Percentiles rank a stretch among this genome's conserved stretches.
These are phyloP conservation scores for Candida glucosophila DNA, from an alignment of 1,139 yeast species.

Conservation along the genomic window DNA sequence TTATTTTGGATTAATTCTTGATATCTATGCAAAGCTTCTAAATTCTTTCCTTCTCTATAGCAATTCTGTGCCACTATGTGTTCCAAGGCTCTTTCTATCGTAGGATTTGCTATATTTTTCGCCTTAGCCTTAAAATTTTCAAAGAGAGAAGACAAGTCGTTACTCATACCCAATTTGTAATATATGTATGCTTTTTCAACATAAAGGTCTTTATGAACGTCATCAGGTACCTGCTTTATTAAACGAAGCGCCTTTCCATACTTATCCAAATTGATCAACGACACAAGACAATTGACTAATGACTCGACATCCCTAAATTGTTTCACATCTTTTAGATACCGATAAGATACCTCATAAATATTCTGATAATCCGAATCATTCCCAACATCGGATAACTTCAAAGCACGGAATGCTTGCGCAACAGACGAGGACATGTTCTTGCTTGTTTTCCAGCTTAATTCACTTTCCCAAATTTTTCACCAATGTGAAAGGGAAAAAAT, in stretches of 20 bases:
- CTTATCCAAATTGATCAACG: conserved; percentile 65
- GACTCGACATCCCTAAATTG: conserved; percentile 42
- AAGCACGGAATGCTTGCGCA: conserved; percentile 34
- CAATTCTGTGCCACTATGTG: conserved; percentile 81
- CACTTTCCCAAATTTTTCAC: neutral
- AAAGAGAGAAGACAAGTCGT: conserved; percentile 34
- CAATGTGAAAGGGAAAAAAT: neutral
- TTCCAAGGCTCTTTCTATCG: conserved; percentile 41
- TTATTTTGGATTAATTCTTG: conserved; percentile 36
- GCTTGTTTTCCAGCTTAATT: neutral
- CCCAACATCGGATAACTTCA: conserved; percentile 22
- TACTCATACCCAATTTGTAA: conserved; percentile 52
- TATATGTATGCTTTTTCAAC: conserved; percentile 62
- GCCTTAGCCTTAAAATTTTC: conserved; percentile 15
- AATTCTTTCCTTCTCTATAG: conserved; percentile 57
- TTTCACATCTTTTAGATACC: conserved; percentile 33
- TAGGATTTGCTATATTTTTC: conserved; percentile 5
- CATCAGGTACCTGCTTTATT: conserved; percentile 31
- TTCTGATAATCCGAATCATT: conserved; percentile 27
- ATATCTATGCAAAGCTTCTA: conserved; percentile 49
- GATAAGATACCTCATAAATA: conserved; percentile 34
- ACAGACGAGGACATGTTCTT: conserved; percentile 30
- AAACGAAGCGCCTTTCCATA: conserved; percentile 49
- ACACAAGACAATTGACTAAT: conserved; percentile 53
- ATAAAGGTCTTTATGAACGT: conserved; percentile 25